Percentiles rank a stretch among this genome's conserved stretches.
phyloP scores from a whole-genome alignment of 352 stramenopile species.

The Phytophthora litchii region DNA sequence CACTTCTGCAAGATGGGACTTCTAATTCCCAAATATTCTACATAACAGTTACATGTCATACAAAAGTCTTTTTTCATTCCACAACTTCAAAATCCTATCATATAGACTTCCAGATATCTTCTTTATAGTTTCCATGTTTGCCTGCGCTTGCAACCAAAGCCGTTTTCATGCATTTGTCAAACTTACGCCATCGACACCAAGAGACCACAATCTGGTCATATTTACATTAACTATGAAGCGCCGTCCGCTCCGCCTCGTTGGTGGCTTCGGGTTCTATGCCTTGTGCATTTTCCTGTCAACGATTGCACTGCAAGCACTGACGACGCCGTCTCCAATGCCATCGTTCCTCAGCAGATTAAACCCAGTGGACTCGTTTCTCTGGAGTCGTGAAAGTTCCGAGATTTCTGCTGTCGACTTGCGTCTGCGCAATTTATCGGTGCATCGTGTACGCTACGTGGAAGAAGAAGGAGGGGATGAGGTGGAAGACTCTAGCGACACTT shows the following conservation, averaged over 20 bases:
- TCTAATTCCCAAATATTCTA: not conserved
- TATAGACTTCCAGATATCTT: not conserved
- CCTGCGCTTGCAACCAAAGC: constrained; percentile 13
- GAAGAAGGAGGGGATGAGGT: constrained; percentile 5
- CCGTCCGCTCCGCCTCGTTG: constrained; percentile 16
- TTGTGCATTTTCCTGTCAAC: constrained; percentile 37
- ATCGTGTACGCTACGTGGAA: constrained; percentile 61
- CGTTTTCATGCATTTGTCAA: constrained; percentile 20
- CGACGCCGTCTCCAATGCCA: constrained; percentile 13
- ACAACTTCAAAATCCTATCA: not conserved
- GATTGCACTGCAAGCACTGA: constrained; percentile 32
- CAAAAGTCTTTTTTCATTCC: not conserved
- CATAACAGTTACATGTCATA: not conserved
- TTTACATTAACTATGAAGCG: constrained; percentile 30
- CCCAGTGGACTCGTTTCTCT: constrained; percentile 24
- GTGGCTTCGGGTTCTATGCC: constrained; percentile 31
- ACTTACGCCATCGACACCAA: constrained; percentile 5
- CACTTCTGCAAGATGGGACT: constrained; percentile 20
- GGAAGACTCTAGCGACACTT: not conserved
- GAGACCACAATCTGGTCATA: too few relatives aligned
- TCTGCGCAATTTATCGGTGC: constrained; percentile 63
- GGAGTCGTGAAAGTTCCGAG: constrained; percentile 7
- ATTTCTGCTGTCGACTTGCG: constrained; percentile 39
- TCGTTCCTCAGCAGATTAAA: constrained; percentile 27
- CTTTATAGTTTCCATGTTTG: not conserved